phyloP scores from a whole-genome alignment of 2,329 filamentous ascomycete species.

The Ophiostoma fasciatum region DNA sequence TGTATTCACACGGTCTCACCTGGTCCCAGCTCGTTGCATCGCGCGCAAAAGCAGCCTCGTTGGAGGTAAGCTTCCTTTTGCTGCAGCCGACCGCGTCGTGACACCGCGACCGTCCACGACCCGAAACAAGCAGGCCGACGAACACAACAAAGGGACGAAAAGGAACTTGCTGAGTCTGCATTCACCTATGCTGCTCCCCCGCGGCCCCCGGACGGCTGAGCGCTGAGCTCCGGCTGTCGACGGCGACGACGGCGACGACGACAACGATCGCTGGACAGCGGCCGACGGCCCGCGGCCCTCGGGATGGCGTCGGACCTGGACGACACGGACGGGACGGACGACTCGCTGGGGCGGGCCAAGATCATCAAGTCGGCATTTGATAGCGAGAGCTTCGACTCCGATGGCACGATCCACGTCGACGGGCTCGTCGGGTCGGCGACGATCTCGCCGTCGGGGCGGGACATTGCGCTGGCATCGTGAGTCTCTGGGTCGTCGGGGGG shows the following conservation, averaged over 20 bases:
- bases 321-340: slow-evolving; percentile 21
- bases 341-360: slow-evolving; percentile 41
- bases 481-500: slow-evolving; percentile 14
- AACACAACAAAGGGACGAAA: no score
- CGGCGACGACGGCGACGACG: no score
- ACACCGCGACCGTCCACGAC: no score
- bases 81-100: no score
- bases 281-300: no score
- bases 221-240: not conserved
- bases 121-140: no score
- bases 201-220: no score
- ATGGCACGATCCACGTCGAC: slow-evolving; percentile 72
- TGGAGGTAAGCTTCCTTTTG: no score
- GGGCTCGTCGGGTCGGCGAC: slow-evolving; percentile 76
- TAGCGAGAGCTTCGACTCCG: slow-evolving; percentile 74
- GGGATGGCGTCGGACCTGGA: slow-evolving; percentile 32
- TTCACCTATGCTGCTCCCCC: no score
- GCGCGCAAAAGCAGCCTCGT: not conserved
- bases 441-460: slow-evolving; percentile 80
- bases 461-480: slow-evolving; percentile 74
- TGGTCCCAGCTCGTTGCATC: not conserved
- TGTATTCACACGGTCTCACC: no score
- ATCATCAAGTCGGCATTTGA: slow-evolving; percentile 57
- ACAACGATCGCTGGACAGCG: no score
- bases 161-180: no score